These are phyloP conservation scores for Elsinoe necatrix DNA, from an alignment of 2,329 filamentous ascomycete genomes.

Conservation along the genomic window DNA sequence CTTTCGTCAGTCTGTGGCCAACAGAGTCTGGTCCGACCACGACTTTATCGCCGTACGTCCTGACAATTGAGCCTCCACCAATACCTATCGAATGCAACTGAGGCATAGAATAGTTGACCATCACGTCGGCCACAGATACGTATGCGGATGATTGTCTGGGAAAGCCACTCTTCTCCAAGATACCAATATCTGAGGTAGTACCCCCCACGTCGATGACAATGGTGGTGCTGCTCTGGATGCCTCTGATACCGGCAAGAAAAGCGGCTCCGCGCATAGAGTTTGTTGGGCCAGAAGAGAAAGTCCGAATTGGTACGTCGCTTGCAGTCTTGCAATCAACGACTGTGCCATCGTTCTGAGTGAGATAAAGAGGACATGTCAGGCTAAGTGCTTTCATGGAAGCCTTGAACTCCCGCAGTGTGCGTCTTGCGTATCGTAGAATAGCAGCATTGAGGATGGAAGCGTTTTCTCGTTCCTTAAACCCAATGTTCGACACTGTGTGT, in stretches of 20 bases:
- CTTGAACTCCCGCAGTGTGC: conserved; percentile 40
- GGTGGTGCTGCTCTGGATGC: conserved; percentile 25
- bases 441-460: conserved; percentile 44
- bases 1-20: conserved; percentile 41
- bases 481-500: conserved; percentile 43
- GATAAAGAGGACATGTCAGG: conserved; percentile 41
- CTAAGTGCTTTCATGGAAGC: conserved; percentile 38
- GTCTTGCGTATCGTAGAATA: conserved; percentile 39
- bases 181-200: conserved; percentile 55
- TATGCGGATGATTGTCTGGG: conserved; percentile 54
- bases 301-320: conserved; percentile 42
- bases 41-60: conserved; percentile 27
- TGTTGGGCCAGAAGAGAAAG: conserved; percentile 45
- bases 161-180: conserved; percentile 52
- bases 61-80: conserved; percentile 46
- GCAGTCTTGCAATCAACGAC: conserved; percentile 41
- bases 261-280: conserved; percentile 50
- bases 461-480: conserved; percentile 45
- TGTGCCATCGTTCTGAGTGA: conserved; percentile 47
- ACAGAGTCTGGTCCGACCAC: conserved; percentile 51
- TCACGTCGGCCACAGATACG: conserved; percentile 52
- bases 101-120: conserved; percentile 43
- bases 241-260: conserved; percentile 41
- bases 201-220: conserved; percentile 60
- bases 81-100: conserved; percentile 47